These are phyloP conservation scores for Neurospora sp. DNA, from an alignment of 495 filamentous ascomycete species.

Conservation along the genomic window DNA sequence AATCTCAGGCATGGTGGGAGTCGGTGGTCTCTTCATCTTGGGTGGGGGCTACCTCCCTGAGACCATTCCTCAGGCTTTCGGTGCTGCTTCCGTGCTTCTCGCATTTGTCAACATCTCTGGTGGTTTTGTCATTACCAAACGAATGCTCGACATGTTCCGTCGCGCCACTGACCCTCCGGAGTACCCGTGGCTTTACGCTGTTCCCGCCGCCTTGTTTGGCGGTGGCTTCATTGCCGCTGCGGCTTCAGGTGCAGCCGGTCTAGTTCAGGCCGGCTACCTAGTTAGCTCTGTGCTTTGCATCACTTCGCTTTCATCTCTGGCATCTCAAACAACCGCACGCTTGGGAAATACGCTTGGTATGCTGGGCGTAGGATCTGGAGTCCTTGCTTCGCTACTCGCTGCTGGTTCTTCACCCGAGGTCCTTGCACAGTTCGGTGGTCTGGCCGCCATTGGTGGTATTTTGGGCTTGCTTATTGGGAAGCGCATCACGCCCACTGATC, in stretches of 20 bases:
- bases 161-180: constrained; percentile 70
- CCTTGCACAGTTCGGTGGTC: constrained; percentile 57
- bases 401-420: constrained; percentile 68
- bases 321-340: constrained; percentile 66
- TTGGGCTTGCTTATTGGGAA: constrained; percentile 61
- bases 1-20: constrained; percentile 77
- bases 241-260: constrained; percentile 63
- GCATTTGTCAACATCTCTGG: constrained; percentile 77
- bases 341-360: constrained; percentile 75
- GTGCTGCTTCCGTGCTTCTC: constrained; percentile 66
- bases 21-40: constrained; percentile 75
- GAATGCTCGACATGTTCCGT: constrained; percentile 90
- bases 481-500: constrained; percentile 68
- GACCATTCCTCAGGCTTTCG: constrained; percentile 65
- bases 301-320: constrained; percentile 58
- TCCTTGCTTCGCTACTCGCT: constrained; percentile 65
- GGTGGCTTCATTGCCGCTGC: constrained; percentile 69
- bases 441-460: constrained; percentile 59
- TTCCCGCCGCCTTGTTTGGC: constrained; percentile 63
- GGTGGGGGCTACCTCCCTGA: constrained; percentile 63
- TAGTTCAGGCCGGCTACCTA: constrained; percentile 73
- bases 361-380: constrained; percentile 65
- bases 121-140: constrained; percentile 75
- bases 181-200: constrained; percentile 72
- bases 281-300: constrained; percentile 73